Conservation (phyloP, 2,329 filamentous ascomycete species). For the Diaporthe citri region DNA sequence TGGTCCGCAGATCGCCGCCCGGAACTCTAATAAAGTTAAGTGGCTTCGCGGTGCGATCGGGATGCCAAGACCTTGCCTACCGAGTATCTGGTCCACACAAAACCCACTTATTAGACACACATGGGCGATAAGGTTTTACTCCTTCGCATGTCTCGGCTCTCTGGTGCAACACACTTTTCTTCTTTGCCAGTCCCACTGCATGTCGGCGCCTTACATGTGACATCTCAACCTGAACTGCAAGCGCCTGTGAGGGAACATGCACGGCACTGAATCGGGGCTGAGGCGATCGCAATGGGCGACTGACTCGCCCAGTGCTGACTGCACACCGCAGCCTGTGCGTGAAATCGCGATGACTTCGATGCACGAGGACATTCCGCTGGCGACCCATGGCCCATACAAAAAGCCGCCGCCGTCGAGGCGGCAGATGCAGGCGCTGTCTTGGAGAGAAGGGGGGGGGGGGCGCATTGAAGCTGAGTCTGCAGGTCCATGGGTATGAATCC, state of each 20-base stretch:
- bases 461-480: neutral
- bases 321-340: neutral
- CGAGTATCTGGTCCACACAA: neutral
- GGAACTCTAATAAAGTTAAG: neutral
- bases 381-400: too few species aligned
- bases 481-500: neutral
- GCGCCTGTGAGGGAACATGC: neutral
- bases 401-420: neutral
- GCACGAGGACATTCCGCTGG: neutral
- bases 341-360: neutral
- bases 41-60: neutral
- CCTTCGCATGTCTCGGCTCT: neutral
- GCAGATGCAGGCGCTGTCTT: too few species aligned
- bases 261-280: constrained; percentile 13
- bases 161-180: neutral
- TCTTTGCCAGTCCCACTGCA: neutral
- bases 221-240: neutral
- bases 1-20: neutral
- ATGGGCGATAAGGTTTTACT: neutral
- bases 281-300: constrained; percentile 7
- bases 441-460: neutral
- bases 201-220: neutral
- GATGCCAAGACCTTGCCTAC: neutral
- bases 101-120: neutral
- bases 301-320: neutral